These are phyloP conservation scores for Auxenochlorella pyrenoidosa DNA, from an alignment of 139 green algal genomes.

Conservation along the genomic window DNA sequence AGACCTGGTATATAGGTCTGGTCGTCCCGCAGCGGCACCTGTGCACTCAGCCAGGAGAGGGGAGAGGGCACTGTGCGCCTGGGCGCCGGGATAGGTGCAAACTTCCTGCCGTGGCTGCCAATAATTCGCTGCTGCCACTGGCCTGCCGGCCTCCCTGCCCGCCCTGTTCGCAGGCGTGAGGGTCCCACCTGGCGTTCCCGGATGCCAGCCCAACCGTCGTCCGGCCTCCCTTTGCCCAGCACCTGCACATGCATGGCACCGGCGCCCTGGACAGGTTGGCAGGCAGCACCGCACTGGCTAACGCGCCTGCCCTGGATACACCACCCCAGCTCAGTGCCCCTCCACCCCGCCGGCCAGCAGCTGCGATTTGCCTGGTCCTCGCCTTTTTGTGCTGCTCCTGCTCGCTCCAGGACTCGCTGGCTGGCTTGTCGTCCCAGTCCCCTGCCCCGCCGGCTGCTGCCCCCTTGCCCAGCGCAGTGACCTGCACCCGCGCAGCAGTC, in stretches of 20 bases:
- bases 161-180: too few relatives aligned
- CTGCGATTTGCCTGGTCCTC: neutral
- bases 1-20: conserved; percentile 64
- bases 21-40: conserved; percentile 56
- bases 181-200: conserved; percentile 49
- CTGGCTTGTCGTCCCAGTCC: conserved; percentile 52
- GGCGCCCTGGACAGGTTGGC: neutral
- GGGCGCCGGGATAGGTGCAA: too few relatives aligned
- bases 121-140: too few relatives aligned
- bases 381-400: conserved; percentile 68
- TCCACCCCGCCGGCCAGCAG: neutral
- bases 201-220: conserved; percentile 61
- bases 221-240: conserved; percentile 61
- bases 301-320: too few relatives aligned
- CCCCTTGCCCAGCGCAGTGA: neutral
- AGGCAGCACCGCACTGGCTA: too few relatives aligned
- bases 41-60: neutral
- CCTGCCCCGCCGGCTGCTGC: too few relatives aligned
- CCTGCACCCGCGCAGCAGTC: conserved; percentile 24
- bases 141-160: too few relatives aligned
- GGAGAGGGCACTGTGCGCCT: too few relatives aligned
- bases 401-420: conserved; percentile 35
- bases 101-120: too few relatives aligned
- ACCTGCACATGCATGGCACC: conserved; percentile 26
- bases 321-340: neutral